Evolutionary conservation across 2,329 filamentous ascomycete species (phyloP), one percentile per base, ranked within the genome.

Genomic region (Diaporthe capsici): DNA sequence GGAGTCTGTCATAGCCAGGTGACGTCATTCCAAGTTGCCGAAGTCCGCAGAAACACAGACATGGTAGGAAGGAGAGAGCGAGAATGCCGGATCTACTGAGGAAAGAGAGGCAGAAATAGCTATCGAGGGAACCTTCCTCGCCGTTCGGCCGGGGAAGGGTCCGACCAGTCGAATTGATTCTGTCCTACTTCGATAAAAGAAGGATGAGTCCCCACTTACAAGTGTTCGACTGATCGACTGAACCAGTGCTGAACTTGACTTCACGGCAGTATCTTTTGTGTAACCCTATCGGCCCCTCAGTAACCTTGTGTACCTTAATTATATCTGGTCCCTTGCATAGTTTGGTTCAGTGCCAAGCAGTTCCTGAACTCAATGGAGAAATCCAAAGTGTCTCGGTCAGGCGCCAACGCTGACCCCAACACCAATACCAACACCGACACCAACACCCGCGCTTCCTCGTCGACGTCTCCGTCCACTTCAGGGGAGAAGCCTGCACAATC

Each of bases 1-100:
- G 17, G 31, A 68, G 31, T 53, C 63, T 37, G 47, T 68, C 47
- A 60, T 61, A 13, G 44, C n/a, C 53, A 17, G 22, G 28, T 61
- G 70, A 72, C 57, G 70, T 72, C 70, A 72, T 47, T 51, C 31
- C 22, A 51, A 51, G 17, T 37, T 39, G 42, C 57, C 71, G 71
- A 39, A 22, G 31, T 31, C 57, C 57, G 71, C 44, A 71, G 20
- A 72, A 51, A 28, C 44, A 44, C 55, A 39, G 53, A 3, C 20
- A 37, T 12, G 17, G 28, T 12, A n/a, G 63, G 44, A 34, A 51
- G 28, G 61, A 25, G 28, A n/a, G 22, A 61, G 9, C 7, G 9
- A n/a, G 20, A 39, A 13, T 13, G 34, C 12, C 4, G 28, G 28
- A 13, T 37, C 44, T 15, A 4, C 12, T 5, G 22, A 25, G 20